Evolutionary conservation across 2,329 filamentous ascomycete species (phyloP), one percentile per base, ranked within the genome.

Genomic region (Sclerotiophoma versabilis): DNA sequence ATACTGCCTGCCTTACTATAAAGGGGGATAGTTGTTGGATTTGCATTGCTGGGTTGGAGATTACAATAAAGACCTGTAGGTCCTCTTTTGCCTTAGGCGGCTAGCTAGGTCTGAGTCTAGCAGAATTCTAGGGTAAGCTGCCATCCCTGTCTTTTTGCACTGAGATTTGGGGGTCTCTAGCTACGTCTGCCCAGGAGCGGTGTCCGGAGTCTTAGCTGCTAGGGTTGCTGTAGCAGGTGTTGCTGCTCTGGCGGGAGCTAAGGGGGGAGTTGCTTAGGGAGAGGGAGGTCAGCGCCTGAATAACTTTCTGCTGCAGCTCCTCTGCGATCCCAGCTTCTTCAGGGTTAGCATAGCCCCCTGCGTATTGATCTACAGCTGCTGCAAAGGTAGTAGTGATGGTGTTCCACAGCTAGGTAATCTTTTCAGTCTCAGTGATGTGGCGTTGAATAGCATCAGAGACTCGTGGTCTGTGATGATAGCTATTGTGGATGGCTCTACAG

Each of bases 401-500:
- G 32, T 45, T 49, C 44, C 30, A 39, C 2, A 49, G 38, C 37
- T 54, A 25, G 44, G 51, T 23, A 14, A 33, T 49, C 27, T 54
- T 19, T 22, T 47, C 29, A 25, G 49, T 47, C 29, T 47, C 17
- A 10, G 26, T 47, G 29, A 53, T 53, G 26, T 53, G 34, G 42
- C 29, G 26, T 47, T 43, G 27, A 10, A 53, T 33, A 12, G 49
- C 25, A 38, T 45, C 33, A 39, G 33, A 39, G 33, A 41, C 41
- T 20, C 25, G 6, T 8, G 41, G 49, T 52, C 33, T 45, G 17
- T 25, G 32, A 45, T 39, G 41, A 25, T 41, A 5, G 6, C 30
- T n/a, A 32, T 12, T 15, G 30, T 5, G 30, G 30, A 27, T 27
- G n/a, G n/a, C n/a, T n/a, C n/a, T n/a, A n/a, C n/a, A n/a, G n/a